phyloP scores from a whole-genome alignment of 805 yeast genomes.

The Candida qinlingensis region DNA sequence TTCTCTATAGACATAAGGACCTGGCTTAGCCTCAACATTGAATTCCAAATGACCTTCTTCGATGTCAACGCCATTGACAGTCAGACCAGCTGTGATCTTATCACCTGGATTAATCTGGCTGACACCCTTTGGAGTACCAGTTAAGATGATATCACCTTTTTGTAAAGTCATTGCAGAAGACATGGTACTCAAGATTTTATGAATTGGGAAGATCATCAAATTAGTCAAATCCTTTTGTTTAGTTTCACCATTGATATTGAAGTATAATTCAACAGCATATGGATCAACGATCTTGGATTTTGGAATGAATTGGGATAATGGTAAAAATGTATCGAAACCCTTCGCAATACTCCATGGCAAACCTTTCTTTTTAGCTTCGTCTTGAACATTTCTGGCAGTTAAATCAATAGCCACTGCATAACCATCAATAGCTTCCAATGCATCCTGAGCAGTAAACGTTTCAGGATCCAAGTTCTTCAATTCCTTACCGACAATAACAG shows the following conservation, averaged over 20 bases:
- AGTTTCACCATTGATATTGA: slow-evolving; percentile 63
- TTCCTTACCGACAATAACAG: slow-evolving; percentile 61
- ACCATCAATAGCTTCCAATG: slow-evolving; percentile 75
- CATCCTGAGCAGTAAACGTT: slow-evolving; percentile 56
- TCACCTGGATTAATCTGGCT: slow-evolving; percentile 82
- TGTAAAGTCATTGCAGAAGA: slow-evolving; percentile 87
- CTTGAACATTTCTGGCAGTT: slow-evolving; percentile 95
- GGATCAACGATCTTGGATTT: slow-evolving; percentile 66
- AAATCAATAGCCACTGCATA: slow-evolving; percentile 87
- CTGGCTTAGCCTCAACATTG: slow-evolving; percentile 41
- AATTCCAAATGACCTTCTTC: slow-evolving; percentile 37
- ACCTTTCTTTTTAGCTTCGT: slow-evolving; percentile 89
- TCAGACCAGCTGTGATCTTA: slow-evolving; percentile 55
- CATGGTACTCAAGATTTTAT: slow-evolving; percentile 72
- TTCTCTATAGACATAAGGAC: slow-evolving; percentile 52
- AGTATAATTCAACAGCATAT: slow-evolving; percentile 55
- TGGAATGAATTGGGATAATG: slow-evolving; percentile 71
- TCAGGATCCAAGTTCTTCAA: slow-evolving; percentile 56
- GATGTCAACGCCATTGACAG: slow-evolving; percentile 48
- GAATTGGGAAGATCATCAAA: slow-evolving; percentile 86
- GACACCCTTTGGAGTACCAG: slow-evolving; percentile 99
- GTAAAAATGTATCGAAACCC: slow-evolving; percentile 94
- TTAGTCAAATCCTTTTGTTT: slow-evolving; percentile 73
- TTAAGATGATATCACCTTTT: slow-evolving; percentile 84
- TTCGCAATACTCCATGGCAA: slow-evolving; percentile 96